Conservation (phyloP, 2,329 filamentous ascomycete genomes). For the Colletotrichum eremochloae region DNA sequence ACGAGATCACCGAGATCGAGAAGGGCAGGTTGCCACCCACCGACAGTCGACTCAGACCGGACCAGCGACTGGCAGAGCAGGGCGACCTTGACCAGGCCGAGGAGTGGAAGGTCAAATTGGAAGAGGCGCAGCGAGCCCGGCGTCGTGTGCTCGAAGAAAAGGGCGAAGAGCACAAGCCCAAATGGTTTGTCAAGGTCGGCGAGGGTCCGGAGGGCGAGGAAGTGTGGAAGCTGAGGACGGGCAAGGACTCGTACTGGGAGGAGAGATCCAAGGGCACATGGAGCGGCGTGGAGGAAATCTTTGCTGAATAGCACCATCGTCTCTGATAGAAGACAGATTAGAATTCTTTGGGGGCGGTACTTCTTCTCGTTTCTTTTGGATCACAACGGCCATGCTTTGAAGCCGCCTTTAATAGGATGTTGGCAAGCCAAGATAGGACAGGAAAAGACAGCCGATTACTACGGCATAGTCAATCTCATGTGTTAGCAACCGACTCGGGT, state of each 20-base stretch:
- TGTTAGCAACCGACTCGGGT: background rate
- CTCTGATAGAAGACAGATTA: background rate
- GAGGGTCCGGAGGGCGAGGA: slow-evolving; percentile 72
- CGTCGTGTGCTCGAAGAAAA: slow-evolving; percentile 81
- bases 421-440: background rate
- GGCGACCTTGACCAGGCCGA: slow-evolving; percentile 89
- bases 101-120: slow-evolving; percentile 82
- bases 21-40: slow-evolving; percentile 80
- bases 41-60: slow-evolving; percentile 85
- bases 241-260: slow-evolving; percentile 95
- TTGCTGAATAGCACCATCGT: slow-evolving; percentile 46
- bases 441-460: background rate
- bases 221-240: slow-evolving; percentile 81
- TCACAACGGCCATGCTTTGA: background rate
- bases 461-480: background rate
- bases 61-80: slow-evolving; percentile 87
- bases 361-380: slow-evolving; percentile 9
- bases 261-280: slow-evolving; percentile 78
- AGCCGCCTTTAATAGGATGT: background rate
- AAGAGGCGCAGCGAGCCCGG: slow-evolving; percentile 85
- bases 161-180: slow-evolving; percentile 79
- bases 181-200: slow-evolving; percentile 86
- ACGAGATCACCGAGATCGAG: slow-evolving; percentile 89
- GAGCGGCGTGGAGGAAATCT: slow-evolving; percentile 68
- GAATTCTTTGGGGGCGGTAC: too few relatives aligned